These are phyloP conservation scores for Wickerhamiella cacticola DNA, from an alignment of 805 yeast genomes.

Conservation along the genomic window DNA sequence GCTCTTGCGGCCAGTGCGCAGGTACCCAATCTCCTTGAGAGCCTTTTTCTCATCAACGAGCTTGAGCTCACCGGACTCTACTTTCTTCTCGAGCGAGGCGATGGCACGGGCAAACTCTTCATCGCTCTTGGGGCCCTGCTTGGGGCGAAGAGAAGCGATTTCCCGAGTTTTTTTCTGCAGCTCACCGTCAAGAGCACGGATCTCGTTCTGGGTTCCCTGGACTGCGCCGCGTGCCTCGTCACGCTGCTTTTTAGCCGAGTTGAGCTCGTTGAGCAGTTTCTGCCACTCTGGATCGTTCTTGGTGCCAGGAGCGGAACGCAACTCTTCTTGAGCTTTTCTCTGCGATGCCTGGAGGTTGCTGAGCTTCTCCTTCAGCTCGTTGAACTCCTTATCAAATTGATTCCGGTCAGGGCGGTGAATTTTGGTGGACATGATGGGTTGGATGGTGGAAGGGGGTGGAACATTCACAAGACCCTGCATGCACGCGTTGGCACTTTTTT, in stretches of 20 bases:
- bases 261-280: constrained; percentile 40
- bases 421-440: neutral
- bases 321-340: constrained; percentile 21
- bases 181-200: constrained; percentile 54
- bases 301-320: constrained; percentile 19
- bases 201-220: constrained; percentile 48
- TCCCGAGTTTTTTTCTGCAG: constrained; percentile 68
- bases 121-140: constrained; percentile 43
- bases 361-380: constrained; percentile 24
- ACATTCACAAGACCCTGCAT: neutral
- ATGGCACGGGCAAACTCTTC: constrained; percentile 30
- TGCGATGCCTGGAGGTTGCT: constrained; percentile 22
- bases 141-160: constrained; percentile 57
- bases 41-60: constrained; percentile 82
- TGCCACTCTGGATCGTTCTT: constrained; percentile 36
- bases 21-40: constrained; percentile 71
- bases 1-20: constrained; percentile 72
- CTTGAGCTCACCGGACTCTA: constrained; percentile 67
- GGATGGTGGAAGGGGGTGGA: neutral
- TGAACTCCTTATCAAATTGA: constrained; percentile 24
- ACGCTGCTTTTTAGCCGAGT: constrained; percentile 35
- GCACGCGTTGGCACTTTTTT: too few species aligned
- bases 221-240: constrained; percentile 36
- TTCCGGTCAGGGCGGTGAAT: constrained; percentile 23
- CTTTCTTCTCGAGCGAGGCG: constrained; percentile 47